phyloP scores from a whole-genome alignment of 192 early-diverging fungal species.

The Rhizoclosmatium globosum region DNA sequence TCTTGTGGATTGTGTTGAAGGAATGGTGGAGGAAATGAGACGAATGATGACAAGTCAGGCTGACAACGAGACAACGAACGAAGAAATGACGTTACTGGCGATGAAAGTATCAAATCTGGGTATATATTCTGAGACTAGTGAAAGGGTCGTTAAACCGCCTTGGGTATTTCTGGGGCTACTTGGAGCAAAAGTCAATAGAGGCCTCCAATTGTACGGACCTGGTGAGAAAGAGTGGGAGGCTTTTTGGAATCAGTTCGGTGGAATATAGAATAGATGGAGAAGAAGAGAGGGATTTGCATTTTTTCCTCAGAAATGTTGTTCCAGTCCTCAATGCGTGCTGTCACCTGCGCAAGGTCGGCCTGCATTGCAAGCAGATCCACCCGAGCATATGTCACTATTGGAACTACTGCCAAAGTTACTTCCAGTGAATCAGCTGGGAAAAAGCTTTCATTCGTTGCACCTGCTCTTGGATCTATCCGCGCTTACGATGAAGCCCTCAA shows the following conservation, averaged over 20 bases:
- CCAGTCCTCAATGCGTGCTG: too few relatives aligned
- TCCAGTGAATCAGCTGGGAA: not conserved
- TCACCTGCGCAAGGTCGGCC: too few relatives aligned
- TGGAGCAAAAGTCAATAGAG: not conserved
- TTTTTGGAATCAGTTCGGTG: too few relatives aligned
- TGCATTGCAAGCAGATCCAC: too few relatives aligned
- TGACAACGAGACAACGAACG: too few relatives aligned
- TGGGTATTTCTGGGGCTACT: not conserved
- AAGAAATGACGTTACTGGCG: too few relatives aligned
- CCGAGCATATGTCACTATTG: not conserved
- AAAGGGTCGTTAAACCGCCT: not conserved
- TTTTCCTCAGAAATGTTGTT: not conserved
- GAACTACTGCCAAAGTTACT: not conserved
- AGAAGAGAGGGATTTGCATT: not conserved
- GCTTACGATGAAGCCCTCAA: constrained; percentile 32
- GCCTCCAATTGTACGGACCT: too few relatives aligned
- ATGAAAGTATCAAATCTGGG: too few relatives aligned
- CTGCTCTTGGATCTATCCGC: constrained; percentile 6
- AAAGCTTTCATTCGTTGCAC: not conserved
- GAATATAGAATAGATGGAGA: too few relatives aligned
- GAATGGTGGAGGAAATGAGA: not conserved
- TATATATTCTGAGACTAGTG: not conserved
- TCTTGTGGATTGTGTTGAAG: not conserved
- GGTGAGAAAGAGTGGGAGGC: too few relatives aligned
- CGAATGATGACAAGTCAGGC: not conserved